A percentile compares a stretch with the other conserved stretches of the same genome.
Evolutionary conservation across 345 rosid species (phyloP).

Genomic region (Eutrema yunnanense): DNA sequence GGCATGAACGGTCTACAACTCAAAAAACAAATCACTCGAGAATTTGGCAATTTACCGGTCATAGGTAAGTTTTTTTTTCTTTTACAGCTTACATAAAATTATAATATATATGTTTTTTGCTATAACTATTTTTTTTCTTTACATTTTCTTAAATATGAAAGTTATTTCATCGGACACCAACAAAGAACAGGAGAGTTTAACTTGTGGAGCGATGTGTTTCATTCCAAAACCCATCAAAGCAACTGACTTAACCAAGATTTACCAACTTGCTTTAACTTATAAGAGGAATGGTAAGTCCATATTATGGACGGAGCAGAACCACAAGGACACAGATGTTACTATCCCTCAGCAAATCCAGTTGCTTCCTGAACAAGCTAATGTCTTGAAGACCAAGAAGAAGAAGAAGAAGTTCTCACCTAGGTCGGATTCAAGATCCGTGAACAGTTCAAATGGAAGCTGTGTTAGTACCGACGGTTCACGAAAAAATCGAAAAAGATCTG

Average conservation of each 20-base stretch:
- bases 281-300: constrained; percentile 35
- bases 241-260: constrained; percentile 44
- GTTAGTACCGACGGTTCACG: constrained; percentile 5
- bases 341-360: constrained; percentile 8
- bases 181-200: constrained; percentile 42
- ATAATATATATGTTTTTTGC: not conserved
- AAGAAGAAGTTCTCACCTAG: not conserved
- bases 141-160: constrained; percentile 12
- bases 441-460: not conserved
- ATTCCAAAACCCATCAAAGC: constrained; percentile 53
- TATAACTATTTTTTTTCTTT: not conserved
- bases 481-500: constrained; percentile 8
- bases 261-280: constrained; percentile 41
- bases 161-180: constrained; percentile 67
- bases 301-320: not conserved
- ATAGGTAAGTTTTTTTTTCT: constrained; percentile 35
- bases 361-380: constrained; percentile 8
- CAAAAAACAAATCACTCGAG: constrained; percentile 33
- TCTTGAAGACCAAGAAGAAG: constrained; percentile 8
- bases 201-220: constrained; percentile 53
- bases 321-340: constrained; percentile 3
- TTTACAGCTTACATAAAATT: not conserved
- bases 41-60: constrained; percentile 53
- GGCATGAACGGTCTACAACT: constrained; percentile 59
- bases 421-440: not conserved